These are phyloP conservation scores for Tolypocladium tundrense DNA, from an alignment of 2,329 filamentous ascomycete species.

Conservation along the genomic window DNA sequence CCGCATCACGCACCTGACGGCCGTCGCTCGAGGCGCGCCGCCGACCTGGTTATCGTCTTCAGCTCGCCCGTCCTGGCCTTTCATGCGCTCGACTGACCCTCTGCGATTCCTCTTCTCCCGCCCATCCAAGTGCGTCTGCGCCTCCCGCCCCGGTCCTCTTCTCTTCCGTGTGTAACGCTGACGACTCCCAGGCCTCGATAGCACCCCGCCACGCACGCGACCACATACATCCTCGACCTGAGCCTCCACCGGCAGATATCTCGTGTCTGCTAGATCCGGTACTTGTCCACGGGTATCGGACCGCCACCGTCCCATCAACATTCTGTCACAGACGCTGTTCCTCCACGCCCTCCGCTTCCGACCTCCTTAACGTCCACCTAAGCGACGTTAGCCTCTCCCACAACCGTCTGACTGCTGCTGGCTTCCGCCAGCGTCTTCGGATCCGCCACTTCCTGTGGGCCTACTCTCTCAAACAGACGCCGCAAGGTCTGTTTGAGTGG, in stretches of 20 bases:
- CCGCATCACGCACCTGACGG: neutral
- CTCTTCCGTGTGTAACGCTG: neutral
- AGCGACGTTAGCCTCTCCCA: slow-evolving; percentile 47
- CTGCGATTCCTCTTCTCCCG: slow-evolving; percentile 81
- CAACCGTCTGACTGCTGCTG: slow-evolving; percentile 54
- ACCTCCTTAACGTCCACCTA: slow-evolving; percentile 79
- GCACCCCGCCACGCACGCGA: slow-evolving; percentile 32
- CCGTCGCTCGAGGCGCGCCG: slow-evolving; percentile 8
- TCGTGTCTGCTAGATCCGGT: slow-evolving; percentile 59
- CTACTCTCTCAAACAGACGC: slow-evolving; percentile 95
- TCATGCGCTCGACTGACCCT: slow-evolving; percentile 87
- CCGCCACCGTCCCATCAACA: slow-evolving; percentile 64
- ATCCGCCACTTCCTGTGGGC: slow-evolving; percentile 66
- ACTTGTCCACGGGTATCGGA: slow-evolving; percentile 75
- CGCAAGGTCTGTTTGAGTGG: slow-evolving; percentile 93
- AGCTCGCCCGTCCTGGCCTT: slow-evolving; percentile 31
- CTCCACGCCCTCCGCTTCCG: slow-evolving; percentile 73
- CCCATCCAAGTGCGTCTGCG: slow-evolving; percentile 68
- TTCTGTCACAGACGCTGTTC: slow-evolving; percentile 77
- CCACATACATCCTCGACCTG: slow-evolving; percentile 4
- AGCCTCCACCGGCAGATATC: slow-evolving; percentile 10
- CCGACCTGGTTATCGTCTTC: slow-evolving; percentile 13
- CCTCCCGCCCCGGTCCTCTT: neutral
- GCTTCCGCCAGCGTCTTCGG: slow-evolving; percentile 69
- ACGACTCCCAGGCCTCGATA: slow-evolving; percentile 43